Evolutionary conservation across 2,329 filamentous ascomycete genomes (phyloP).

Genomic region (Reticulascus tulasneorum): DNA sequence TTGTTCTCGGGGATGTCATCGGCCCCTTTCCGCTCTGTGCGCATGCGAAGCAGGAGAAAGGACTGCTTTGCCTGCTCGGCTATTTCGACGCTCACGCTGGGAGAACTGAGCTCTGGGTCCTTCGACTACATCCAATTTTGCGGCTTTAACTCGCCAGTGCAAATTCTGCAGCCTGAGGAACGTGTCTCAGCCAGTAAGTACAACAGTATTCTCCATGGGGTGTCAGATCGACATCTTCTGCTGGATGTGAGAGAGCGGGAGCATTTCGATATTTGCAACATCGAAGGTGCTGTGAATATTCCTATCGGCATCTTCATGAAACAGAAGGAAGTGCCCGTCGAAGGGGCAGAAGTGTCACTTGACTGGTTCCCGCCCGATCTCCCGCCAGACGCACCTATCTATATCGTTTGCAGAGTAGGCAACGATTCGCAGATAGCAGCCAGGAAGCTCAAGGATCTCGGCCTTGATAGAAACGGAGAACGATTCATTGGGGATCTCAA

Average conservation of each 20-base stretch:
- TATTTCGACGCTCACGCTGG: conserved; percentile 56
- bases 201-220: conserved; percentile 22
- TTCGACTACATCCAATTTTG: conserved; percentile 88
- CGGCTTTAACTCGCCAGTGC: conserved; percentile 54
- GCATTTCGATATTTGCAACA: conserved; percentile 75
- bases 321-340: conserved; percentile 27
- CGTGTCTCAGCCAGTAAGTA: conserved; percentile 66
- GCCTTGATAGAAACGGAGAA: conserved; percentile 45
- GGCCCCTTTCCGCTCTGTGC: conserved; percentile 65
- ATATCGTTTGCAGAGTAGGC: conserved; percentile 69
- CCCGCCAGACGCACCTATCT: conserved; percentile 51
- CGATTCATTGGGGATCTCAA: conserved; percentile 66
- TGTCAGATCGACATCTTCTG: conserved; percentile 46
- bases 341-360: conserved; percentile 16
- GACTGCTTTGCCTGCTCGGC: conserved; percentile 76
- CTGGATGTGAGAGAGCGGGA: conserved; percentile 82
- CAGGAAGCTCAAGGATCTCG: conserved; percentile 60
- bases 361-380: conserved; percentile 37
- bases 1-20: conserved; percentile 43
- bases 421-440: conserved; percentile 75
- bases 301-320: conserved; percentile 55
- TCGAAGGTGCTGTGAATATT: conserved; percentile 73
- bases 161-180: conserved; percentile 57
- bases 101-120: conserved; percentile 59
- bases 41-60: conserved; percentile 63